phyloP scores from a whole-genome alignment of 2,329 filamentous ascomycete species.

The Cladosporium sphaerospermum region DNA sequence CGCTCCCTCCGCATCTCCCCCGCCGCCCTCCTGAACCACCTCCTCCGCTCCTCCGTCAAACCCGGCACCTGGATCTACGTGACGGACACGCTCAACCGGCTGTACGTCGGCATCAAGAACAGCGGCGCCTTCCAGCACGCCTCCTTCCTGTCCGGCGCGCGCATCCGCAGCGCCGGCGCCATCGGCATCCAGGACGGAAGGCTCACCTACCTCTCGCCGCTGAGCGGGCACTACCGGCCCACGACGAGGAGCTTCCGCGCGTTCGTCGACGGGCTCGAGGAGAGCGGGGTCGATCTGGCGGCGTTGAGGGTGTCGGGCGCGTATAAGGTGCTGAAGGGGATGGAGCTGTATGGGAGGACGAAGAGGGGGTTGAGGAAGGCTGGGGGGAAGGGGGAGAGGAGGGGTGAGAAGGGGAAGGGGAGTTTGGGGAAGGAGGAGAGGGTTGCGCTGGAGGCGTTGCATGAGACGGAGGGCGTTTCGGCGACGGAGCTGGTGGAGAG shows the following conservation, averaged over 20 bases:
- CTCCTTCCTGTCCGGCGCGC: conserved; percentile 77
- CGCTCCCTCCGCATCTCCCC: conserved; percentile 62
- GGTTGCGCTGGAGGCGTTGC: conserved; percentile 37
- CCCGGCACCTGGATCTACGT: conserved; percentile 94
- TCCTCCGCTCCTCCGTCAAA: conserved; percentile 68
- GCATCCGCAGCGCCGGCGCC: conserved; percentile 74
- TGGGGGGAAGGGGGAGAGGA: conserved; percentile 46
- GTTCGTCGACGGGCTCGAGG: conserved; percentile 67
- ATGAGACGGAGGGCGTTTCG: conserved; percentile 24
- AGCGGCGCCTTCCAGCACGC: conserved; percentile 83
- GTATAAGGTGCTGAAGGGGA: conserved; percentile 70
- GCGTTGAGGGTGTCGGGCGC: conserved; percentile 71
- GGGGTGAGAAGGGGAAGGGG: conserved; percentile 47
- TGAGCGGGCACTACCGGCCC: conserved; percentile 74
- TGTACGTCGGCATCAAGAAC: conserved; percentile 86
- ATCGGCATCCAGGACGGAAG: conserved; percentile 77
- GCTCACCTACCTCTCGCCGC: conserved; percentile 62
- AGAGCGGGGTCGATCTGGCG: conserved; percentile 69
- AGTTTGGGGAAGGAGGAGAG: conserved; percentile 54
- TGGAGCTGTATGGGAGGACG: conserved; percentile 72
- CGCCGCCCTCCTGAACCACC: conserved; percentile 67
- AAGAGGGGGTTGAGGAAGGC: conserved; percentile 49
- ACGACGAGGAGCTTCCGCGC: conserved; percentile 74
- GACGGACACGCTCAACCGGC: conserved; percentile 71
- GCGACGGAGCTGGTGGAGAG: conserved; percentile 12